Base-by-base conservation (phyloP, 1,139 yeast species). In the Geotrichum phurueaensis region DNA sequence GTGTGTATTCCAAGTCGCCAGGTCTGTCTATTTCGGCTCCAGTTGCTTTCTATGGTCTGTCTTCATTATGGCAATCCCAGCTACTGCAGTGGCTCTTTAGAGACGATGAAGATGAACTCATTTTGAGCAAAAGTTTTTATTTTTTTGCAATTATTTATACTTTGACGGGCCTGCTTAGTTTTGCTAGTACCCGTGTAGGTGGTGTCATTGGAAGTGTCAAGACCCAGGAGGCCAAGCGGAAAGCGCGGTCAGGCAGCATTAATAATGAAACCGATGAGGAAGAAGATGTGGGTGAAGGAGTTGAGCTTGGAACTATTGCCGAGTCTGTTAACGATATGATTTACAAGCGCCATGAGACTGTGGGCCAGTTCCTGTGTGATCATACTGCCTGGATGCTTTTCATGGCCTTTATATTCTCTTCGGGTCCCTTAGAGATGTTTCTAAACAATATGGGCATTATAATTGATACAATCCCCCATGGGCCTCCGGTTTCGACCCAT, bases 351-450 rank as follows among this genome's bases (percentile, higher is more conserved):
- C 61, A 59, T 22, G 57, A 56, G 22, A 56, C 48, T 22, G 57
- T 59, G 10, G 53, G 57, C 15, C 69, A 67, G 9, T 89, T 92
- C 66, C 71, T 89, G 54, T 73, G 72, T 27, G 94, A 88, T 69
- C 80, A 80, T 45, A 80, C 87, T 2, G 84, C 91, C 54, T 86
- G 90, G 80, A 65, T 86, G 1, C 74, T 90, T 27, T 78, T 88
- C 48, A 65, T 80, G 2, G 82, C 92, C 9, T 80, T 91, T 63
- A 78, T 91, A 36, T 75, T 89, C 48, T 80, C 86, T 45, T 77
- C 90, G 29, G 99, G 98, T 0, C 96, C 97, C 0, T 76, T 90
- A 64, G 99, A 94, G 70, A 85, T 91, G 78, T 91, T 84, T 73
- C 84, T 90, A 65, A 89, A 92, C 63, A 89, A 92, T 69, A 81